A percentile compares a stretch with the other conserved stretches of the same genome.
phyloP scores from a whole-genome alignment of 176 grass and related monocot species.

The sorghum (Sorghum bicolor) region DNA sequence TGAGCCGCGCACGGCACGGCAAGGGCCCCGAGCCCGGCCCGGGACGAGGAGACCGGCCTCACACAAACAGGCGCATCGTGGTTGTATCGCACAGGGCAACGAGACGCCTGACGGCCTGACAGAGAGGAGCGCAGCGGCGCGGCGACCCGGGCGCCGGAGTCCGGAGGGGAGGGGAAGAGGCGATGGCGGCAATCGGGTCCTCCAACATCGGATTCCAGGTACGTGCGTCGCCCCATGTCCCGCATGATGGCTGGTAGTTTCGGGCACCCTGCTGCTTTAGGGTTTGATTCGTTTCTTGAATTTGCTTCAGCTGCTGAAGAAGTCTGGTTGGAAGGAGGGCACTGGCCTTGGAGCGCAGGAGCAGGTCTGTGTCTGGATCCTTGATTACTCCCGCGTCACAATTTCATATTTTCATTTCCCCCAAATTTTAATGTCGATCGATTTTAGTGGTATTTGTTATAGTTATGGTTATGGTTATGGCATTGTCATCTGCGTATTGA shows the following conservation, averaged over 20 bases:
- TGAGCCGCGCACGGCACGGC: neutral
- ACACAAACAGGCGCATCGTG: neutral
- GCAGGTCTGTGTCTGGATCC: constrained; percentile 47
- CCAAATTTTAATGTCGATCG: neutral
- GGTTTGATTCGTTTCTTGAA: constrained; percentile 33
- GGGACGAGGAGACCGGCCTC: neutral
- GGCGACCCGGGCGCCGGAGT: neutral
- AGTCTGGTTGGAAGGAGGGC: constrained; percentile 92
- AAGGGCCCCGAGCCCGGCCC: neutral
- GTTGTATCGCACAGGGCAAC: neutral
- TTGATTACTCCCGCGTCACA: neutral
- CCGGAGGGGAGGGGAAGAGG: neutral
- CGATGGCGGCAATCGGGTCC: constrained; percentile 57
- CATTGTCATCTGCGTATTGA: neutral
- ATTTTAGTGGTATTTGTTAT: neutral
- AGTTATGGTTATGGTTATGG: neutral
- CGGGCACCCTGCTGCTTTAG: constrained; percentile 13
- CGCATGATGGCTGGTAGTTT: neutral
- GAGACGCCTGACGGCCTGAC: neutral
- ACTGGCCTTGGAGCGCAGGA: constrained; percentile 86
- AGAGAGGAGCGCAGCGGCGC: neutral
- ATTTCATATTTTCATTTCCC: neutral
- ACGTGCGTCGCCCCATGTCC: neutral
- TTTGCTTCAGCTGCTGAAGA: constrained; percentile 74
- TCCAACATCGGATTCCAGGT: constrained; percentile 95